Conservation (phyloP, 2,329 filamentous ascomycete species). For the Colletotrichum tofieldiae region DNA sequence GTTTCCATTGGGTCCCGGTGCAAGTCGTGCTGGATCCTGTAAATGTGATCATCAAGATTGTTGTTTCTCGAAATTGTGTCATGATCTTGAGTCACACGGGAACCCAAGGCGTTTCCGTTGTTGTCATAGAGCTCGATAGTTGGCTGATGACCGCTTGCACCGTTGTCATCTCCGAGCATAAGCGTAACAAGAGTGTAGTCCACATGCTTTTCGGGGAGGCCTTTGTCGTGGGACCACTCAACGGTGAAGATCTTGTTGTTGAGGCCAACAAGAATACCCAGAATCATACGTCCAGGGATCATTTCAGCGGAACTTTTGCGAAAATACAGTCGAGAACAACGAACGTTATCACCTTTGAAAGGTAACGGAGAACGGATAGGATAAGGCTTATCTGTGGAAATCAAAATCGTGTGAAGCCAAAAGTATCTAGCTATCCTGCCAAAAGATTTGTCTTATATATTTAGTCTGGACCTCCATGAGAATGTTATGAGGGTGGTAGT, state of each 20-base stretch:
- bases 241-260: background rate
- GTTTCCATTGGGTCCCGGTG: constrained; percentile 34
- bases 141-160: constrained; percentile 38
- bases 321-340: too few species aligned
- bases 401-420: accelerated
- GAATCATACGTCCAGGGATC: constrained; percentile 4
- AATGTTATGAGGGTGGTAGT: background rate
- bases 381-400: background rate
- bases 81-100: constrained; percentile 11
- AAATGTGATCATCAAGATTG: constrained; percentile 15
- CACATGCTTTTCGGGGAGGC: constrained; percentile 6
- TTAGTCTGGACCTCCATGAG: background rate
- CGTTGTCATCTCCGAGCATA: constrained; percentile 5
- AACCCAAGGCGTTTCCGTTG: constrained; percentile 40
- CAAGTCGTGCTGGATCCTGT: constrained; percentile 40
- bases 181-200: constrained; percentile 15
- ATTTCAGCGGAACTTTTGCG: background rate
- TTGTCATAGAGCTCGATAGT: constrained; percentile 44
- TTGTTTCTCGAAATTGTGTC: constrained; percentile 10
- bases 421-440: background rate
- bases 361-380: too few species aligned
- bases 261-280: constrained; percentile 12
- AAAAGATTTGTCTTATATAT: background rate
- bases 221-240: constrained; percentile 22
- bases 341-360: background rate